phyloP scores from a whole-genome alignment of 768 basidiomycete genomes.

The Hemileccinum rubropunctum region DNA sequence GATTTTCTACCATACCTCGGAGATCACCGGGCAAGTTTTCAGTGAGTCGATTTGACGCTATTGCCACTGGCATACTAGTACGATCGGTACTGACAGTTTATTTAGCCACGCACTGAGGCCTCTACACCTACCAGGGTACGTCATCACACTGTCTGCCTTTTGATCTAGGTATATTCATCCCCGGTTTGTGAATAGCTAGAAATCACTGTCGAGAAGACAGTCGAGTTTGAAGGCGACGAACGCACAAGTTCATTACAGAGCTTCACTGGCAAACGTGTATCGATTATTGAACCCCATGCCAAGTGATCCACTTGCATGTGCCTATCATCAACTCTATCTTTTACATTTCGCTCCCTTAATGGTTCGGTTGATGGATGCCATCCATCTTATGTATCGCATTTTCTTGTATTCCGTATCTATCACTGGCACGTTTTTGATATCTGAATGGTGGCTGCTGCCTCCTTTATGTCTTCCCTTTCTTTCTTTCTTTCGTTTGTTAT shows the following conservation, averaged over 20 bases:
- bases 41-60: slow-evolving; percentile 8
- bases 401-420: slow-evolving; percentile 38
- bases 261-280: slow-evolving; percentile 5
- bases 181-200: slow-evolving; percentile 17
- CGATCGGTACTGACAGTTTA: neutral
- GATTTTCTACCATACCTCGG: slow-evolving; percentile 20
- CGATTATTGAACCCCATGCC: slow-evolving; percentile 6
- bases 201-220: slow-evolving; percentile 30
- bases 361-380: neutral
- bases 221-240: slow-evolving; percentile 23
- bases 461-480: neutral
- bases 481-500: no score
- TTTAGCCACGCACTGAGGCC: slow-evolving; percentile 11
- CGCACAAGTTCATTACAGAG: neutral
- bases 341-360: neutral
- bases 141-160: neutral
- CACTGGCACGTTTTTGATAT: neutral
- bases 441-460: no score
- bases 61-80: no score
- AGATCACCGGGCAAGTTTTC: slow-evolving; percentile 2
- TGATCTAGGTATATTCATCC: neutral
- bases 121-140: slow-evolving; percentile 20
- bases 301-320: slow-evolving; percentile 1
- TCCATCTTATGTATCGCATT: neutral
- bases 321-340: neutral